Conservation (phyloP, 1,139 yeast species). For the Insectozyma bohioensis region DNA sequence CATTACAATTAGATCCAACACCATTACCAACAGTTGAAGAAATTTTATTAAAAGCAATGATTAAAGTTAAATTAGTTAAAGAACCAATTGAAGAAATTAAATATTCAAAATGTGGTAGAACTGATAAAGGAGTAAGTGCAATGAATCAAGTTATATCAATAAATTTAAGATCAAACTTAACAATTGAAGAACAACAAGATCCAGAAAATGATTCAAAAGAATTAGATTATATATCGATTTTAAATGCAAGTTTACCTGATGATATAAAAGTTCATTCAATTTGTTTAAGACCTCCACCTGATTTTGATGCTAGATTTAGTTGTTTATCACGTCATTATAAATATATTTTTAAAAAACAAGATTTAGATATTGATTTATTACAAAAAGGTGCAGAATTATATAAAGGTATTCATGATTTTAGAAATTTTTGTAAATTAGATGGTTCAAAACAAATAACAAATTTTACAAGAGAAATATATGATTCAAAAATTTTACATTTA, state of each 20-base stretch:
- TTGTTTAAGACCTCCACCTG: constrained; percentile 77
- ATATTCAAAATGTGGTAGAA: constrained; percentile 93
- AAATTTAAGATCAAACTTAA: constrained; percentile 66
- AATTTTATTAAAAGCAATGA: constrained; percentile 67
- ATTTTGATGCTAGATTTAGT: constrained; percentile 90
- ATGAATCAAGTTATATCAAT: constrained; percentile 91
- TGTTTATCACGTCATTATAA: constrained; percentile 82
- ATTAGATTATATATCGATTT: constrained; percentile 69
- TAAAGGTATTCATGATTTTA: constrained; percentile 82
- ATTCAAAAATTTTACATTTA: constrained; percentile 49
- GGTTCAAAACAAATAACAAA: constrained; percentile 90
- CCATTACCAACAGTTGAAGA: constrained; percentile 89
- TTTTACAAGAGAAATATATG: constrained; percentile 57
- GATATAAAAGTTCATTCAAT: constrained; percentile 84
- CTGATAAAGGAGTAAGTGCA: constrained; percentile 97
- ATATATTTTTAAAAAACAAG: constrained; percentile 61
- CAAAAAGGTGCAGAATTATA: constrained; percentile 61
- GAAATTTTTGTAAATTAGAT: constrained; percentile 93
- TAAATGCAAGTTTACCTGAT: constrained; percentile 75
- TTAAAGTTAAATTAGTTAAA: constrained; percentile 65
- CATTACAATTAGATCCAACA: constrained; percentile 71
- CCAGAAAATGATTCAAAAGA: constrained; percentile 62
- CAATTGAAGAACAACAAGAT: constrained; percentile 55
- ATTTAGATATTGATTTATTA: constrained; percentile 68
- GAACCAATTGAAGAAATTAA: constrained; percentile 60